These are phyloP conservation scores for Hypomyces perniciosus DNA, from an alignment of 2,329 filamentous ascomycete genomes.

Conservation along the genomic window DNA sequence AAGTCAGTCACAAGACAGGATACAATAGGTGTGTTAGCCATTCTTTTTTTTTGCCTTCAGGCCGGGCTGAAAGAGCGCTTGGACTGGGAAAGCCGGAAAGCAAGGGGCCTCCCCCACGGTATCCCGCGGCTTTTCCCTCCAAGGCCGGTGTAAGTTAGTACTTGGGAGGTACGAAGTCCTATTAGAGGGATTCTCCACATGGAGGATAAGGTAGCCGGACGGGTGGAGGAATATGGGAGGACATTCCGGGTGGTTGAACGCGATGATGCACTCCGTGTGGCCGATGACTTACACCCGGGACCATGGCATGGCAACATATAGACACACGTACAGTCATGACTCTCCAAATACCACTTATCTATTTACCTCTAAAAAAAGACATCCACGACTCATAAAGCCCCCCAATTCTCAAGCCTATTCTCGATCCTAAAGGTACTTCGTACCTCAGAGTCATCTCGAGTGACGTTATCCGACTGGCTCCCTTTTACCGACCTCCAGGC, in stretches of 20 bases:
- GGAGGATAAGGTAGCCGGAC: slow-evolving; percentile 6
- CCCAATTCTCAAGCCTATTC: not conserved
- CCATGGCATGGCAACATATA: not conserved
- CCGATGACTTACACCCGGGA: not conserved
- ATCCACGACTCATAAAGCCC: not conserved
- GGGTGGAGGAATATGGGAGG: slow-evolving; percentile 11
- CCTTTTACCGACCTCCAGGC: slow-evolving; percentile 42
- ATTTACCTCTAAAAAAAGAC: too few species aligned
- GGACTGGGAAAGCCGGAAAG: not conserved
- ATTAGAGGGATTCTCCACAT: not conserved
- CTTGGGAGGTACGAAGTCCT: not conserved
- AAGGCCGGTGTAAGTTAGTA: too few species aligned
- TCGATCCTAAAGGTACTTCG: not conserved
- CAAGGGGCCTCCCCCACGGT: not conserved
- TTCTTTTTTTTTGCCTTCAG: not conserved
- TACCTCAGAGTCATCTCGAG: slow-evolving; percentile 4
- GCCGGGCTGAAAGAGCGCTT: slow-evolving; percentile 1
- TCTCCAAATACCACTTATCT: too few species aligned
- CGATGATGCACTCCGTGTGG: slow-evolving; percentile 11
- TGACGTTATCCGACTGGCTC: slow-evolving; percentile 19
- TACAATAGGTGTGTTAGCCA: not conserved
- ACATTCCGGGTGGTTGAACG: slow-evolving; percentile 3
- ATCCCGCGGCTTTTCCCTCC: slow-evolving; percentile 9
- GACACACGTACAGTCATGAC: not conserved
- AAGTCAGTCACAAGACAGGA: slow-evolving; percentile 5